Conservation (phyloP, 1,284 basidiomycete species). For the Cryptococcus neoformans region DNA sequence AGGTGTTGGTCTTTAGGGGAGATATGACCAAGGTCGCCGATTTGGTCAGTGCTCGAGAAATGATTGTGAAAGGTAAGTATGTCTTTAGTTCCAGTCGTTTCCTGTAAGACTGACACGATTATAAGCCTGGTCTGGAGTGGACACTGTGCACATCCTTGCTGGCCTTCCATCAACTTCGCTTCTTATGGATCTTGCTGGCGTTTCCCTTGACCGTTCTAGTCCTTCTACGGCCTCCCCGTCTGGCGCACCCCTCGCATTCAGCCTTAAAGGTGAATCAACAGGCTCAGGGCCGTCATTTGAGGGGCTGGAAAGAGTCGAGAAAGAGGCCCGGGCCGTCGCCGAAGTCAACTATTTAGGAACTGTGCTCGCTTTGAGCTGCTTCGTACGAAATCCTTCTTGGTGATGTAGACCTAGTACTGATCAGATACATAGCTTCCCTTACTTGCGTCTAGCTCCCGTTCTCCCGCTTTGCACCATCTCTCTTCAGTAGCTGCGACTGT, state of each 20-base stretch:
- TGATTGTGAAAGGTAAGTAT: conserved; percentile 57
- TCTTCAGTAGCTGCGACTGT: conserved; percentile 77
- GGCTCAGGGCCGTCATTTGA: conserved; percentile 10
- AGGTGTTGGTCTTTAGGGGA: conserved; percentile 53
- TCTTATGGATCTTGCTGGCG: conserved; percentile 56
- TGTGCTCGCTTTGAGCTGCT: conserved; percentile 50
- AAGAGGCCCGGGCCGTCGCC: conserved; percentile 43
- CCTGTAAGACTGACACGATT: background rate
- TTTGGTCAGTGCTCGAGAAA: conserved; percentile 61
- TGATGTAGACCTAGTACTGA: background rate
- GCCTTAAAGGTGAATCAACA: background rate
- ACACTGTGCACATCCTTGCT: conserved; percentile 79
- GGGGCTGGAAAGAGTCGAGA: conserved; percentile 46
- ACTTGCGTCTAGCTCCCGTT: conserved; percentile 62
- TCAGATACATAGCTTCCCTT: conserved; percentile 63
- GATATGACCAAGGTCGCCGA: conserved; percentile 69
- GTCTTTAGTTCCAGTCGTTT: background rate
- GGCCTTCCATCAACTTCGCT: conserved; percentile 81
- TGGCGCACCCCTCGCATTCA: conserved; percentile 3
- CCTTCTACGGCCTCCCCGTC: conserved; percentile 1
- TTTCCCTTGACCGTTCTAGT: background rate
- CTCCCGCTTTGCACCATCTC: conserved; percentile 73
- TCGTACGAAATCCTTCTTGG: conserved; percentile 32
- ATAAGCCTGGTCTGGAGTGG: conserved; percentile 73
- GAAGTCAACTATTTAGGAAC: conserved; percentile 54